phyloP scores from a whole-genome alignment of 768 basidiomycete genomes.

The Boletales sp. region DNA sequence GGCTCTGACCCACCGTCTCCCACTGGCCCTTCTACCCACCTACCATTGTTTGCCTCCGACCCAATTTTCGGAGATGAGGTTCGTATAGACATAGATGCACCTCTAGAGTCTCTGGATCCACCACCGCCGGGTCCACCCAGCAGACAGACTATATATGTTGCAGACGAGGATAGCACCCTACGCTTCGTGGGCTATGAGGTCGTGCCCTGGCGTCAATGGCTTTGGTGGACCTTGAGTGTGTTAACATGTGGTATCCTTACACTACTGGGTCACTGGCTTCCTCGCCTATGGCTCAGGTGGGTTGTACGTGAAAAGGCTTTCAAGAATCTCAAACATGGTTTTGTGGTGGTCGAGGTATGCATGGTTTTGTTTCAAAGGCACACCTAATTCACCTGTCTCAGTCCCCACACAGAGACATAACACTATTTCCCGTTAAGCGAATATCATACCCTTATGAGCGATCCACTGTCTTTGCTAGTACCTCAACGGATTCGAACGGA shows the following conservation, averaged over 20 bases:
- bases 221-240: constrained; percentile 73
- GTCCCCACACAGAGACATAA: constrained; percentile 82
- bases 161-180: constrained; percentile 87
- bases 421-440: constrained; percentile 66
- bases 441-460: constrained; percentile 75
- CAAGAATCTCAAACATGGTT: constrained; percentile 60
- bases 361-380: neutral
- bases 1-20: constrained; percentile 71
- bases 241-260: constrained; percentile 68
- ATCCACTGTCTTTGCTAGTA: constrained; percentile 70
- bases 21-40: constrained; percentile 33
- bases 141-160: constrained; percentile 79
- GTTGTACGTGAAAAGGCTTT: constrained; percentile 84
- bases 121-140: constrained; percentile 81
- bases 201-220: constrained; percentile 52
- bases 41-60: constrained; percentile 71
- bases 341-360: constrained; percentile 88
- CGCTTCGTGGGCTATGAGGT: constrained; percentile 85
- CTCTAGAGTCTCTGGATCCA: constrained; percentile 58
- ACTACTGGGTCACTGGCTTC: constrained; percentile 91
- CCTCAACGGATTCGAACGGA: constrained; percentile 29
- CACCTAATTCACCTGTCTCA: constrained; percentile 36
- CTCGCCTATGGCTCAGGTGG: constrained; percentile 86
- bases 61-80: constrained; percentile 82
- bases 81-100: constrained; percentile 75